Conservation (phyloP, 495 filamentous ascomycete genomes). For the Pyrenula aspistea region DNA sequence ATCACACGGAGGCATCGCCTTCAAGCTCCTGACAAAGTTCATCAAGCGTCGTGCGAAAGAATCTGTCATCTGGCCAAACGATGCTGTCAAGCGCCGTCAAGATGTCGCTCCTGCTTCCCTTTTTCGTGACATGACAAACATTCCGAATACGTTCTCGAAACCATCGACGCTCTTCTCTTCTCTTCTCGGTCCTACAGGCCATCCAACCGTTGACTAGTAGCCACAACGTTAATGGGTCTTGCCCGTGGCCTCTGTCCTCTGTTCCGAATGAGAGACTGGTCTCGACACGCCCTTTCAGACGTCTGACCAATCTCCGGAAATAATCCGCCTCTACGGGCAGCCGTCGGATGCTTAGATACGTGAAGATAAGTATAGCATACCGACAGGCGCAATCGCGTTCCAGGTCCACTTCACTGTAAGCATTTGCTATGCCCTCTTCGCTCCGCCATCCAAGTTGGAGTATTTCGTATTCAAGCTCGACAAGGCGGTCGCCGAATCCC, state of each 20-base stretch:
- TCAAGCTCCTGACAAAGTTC: not conserved
- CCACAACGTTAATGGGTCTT: not conserved
- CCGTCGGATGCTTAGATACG: not conserved
- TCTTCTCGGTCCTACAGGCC: not conserved
- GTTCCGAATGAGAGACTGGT: not conserved
- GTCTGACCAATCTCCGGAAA: not conserved
- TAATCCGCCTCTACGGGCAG: not conserved
- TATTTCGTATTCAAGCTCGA: not conserved
- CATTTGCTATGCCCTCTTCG: too few relatives aligned
- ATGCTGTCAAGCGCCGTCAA: not conserved
- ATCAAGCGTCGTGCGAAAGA: not conserved
- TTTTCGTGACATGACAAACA: not conserved
- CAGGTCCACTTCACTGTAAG: not conserved
- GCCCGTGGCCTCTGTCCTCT: too few relatives aligned
- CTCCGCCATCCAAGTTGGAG: not conserved
- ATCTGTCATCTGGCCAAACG: not conserved
- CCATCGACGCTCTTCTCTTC: not conserved
- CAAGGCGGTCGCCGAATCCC: not conserved
- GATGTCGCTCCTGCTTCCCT: not conserved
- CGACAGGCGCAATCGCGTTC: not conserved
- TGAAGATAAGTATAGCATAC: not conserved
- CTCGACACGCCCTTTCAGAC: not conserved
- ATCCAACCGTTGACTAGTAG: not conserved
- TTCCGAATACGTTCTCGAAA: not conserved
- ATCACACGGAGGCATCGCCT: too few relatives aligned